Conservation (phyloP, 2,329 filamentous ascomycete species). For the Tolypocladium nubicola region DNA sequence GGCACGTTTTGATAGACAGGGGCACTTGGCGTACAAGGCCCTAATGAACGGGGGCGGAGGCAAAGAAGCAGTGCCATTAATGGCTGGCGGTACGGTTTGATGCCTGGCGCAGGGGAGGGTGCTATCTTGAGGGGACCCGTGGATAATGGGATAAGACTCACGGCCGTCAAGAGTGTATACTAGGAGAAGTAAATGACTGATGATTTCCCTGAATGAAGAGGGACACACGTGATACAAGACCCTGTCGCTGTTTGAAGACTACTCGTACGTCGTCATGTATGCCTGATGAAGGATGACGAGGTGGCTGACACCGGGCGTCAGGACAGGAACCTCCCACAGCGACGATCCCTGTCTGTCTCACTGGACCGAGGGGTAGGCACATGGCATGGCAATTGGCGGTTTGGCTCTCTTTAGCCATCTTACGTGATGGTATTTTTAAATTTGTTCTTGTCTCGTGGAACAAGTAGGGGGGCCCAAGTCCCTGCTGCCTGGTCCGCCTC, state of each 20-base stretch:
- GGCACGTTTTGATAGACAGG: conserved; percentile 4
- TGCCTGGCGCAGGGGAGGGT: not conserved
- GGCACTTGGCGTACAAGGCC: not conserved
- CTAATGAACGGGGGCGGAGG: not conserved
- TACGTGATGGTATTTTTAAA: too few relatives aligned
- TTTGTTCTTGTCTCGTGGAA: not conserved
- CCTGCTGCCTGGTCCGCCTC: not conserved
- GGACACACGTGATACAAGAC: not conserved
- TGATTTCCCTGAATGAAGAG: not conserved
- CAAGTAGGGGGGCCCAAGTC: not conserved
- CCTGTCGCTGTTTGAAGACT: too few relatives aligned
- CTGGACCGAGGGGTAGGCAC: too few relatives aligned
- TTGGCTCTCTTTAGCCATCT: too few relatives aligned
- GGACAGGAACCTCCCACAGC: too few relatives aligned
- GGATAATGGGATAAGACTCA: not conserved
- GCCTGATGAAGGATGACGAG: too few relatives aligned
- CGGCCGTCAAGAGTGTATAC: conserved; percentile 5
- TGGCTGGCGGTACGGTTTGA: not conserved
- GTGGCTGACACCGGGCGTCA: too few relatives aligned
- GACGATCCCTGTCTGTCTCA: too few relatives aligned
- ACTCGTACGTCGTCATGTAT: too few relatives aligned
- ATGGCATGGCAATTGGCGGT: too few relatives aligned
- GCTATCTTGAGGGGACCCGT: not conserved
- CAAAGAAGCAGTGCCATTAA: not conserved
- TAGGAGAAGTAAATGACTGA: conserved; percentile 2